A percentile compares a stretch with the other conserved stretches of the same genome.
Evolutionary conservation across 495 filamentous ascomycete genomes (phyloP).

Genomic region (Entonaema liquescens): DNA sequence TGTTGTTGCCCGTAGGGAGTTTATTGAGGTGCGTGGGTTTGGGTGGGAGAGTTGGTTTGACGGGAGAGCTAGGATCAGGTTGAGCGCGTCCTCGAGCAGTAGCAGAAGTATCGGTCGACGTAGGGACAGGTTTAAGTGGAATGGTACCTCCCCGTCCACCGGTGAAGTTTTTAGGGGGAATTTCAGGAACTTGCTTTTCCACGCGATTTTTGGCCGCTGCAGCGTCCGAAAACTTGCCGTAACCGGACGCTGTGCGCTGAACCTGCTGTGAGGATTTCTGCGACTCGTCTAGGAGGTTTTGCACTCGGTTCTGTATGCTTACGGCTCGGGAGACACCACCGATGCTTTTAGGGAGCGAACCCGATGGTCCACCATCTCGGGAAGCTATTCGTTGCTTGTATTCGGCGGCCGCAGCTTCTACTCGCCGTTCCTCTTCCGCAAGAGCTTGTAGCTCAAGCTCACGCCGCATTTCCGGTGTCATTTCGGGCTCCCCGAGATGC

Average conservation of each 20-base stretch:
- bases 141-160: constrained; percentile 23
- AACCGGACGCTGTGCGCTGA: constrained; percentile 83
- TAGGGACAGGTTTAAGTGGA: constrained; percentile 37
- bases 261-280: constrained; percentile 63
- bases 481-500: constrained; percentile 66
- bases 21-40: constrained; percentile 63
- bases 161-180: constrained; percentile 32
- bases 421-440: constrained; percentile 89
- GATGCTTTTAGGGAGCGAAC: constrained; percentile 56
- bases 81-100: constrained; percentile 31
- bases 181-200: constrained; percentile 39
- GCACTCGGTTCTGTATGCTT: constrained; percentile 90
- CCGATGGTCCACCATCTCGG: constrained; percentile 56
- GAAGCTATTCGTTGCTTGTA: constrained; percentile 81
- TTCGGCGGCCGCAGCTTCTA: constrained; percentile 90
- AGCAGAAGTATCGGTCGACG: constrained; percentile 29
- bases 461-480: constrained; percentile 88
- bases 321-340: constrained; percentile 72
- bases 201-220: constrained; percentile 33
- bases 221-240: constrained; percentile 80
- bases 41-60: constrained; percentile 44
- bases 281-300: constrained; percentile 83
- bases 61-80: constrained; percentile 30
- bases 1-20: constrained; percentile 50
- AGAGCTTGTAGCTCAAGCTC: constrained; percentile 88